Evolutionary conservation across 768 basidiomycete genomes (phyloP).

Genomic region (Auriculariales sp.): DNA sequence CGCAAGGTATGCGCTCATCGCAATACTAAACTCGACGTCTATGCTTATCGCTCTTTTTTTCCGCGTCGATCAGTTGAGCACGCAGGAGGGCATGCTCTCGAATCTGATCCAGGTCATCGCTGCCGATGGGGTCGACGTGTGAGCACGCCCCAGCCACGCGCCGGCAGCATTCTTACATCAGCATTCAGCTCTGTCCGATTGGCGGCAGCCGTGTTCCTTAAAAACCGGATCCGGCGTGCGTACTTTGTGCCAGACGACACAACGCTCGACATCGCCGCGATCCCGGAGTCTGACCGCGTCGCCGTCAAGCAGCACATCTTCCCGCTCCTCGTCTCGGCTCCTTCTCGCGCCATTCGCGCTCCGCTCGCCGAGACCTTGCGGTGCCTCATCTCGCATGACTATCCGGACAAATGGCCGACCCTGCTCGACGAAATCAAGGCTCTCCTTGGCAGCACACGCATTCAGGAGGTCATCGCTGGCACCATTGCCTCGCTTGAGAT

Average conservation of each 20-base stretch:
- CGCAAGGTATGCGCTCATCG: constrained; percentile 41
- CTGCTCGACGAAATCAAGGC: constrained; percentile 53
- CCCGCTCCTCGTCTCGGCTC: constrained; percentile 51
- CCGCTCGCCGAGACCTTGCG: constrained; percentile 67
- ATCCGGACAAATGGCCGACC: constrained; percentile 60
- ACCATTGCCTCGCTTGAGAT: constrained; percentile 66
- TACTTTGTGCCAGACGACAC: constrained; percentile 31
- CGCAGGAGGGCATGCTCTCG: constrained; percentile 71
- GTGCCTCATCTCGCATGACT: constrained; percentile 60
- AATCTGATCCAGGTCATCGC: constrained; percentile 77
- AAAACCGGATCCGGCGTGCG: constrained; percentile 66
- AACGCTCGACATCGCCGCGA: constrained; percentile 41
- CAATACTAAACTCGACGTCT: constrained; percentile 1
- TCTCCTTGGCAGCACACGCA: constrained; percentile 46
- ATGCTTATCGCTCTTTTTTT: constrained; percentile 7
- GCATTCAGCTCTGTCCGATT: constrained; percentile 58
- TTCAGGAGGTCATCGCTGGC: constrained; percentile 68
- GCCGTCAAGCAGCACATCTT: constrained; percentile 57
- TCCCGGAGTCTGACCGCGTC: constrained; percentile 53
- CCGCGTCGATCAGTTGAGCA: constrained; percentile 39
- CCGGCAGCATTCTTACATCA: constrained; percentile 4
- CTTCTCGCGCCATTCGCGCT: constrained; percentile 51
- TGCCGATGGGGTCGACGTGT: constrained; percentile 64
- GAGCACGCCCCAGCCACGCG: constrained; percentile 31
- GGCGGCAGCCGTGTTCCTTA: constrained; percentile 76